Evolutionary conservation across 2,329 filamentous ascomycete genomes (phyloP), one percentile per base, ranked within the genome.

Genomic region (Fusarium nygamai): DNA sequence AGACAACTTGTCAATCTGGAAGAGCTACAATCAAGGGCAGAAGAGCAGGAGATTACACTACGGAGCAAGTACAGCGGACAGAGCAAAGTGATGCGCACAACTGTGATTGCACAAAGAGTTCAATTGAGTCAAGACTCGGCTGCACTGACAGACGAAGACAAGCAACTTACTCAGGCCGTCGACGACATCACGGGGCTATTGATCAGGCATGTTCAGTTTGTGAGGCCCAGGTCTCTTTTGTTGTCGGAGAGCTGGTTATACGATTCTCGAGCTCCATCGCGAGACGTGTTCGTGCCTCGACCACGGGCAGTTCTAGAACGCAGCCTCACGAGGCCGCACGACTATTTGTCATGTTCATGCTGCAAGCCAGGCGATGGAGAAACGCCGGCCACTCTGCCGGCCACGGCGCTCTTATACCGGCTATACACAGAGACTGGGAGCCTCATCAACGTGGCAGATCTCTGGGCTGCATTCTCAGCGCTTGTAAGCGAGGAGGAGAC

Each of bases 41-140:
- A 86, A 51, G 81, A 84, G 50, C 79, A 84, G 8, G 83, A 86
- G 16, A 85, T 84, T 43, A 82, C 86, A 8, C 86, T 97, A 36
- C 91, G 92, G 71, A 97, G 92, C 83, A 92, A 92, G 80, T 93
- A 96, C 81, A 92, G 92, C 76, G 88, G 92, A 17, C 91, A 92
- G 72, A 89, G 88, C 82, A 91, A 90, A 73, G 90, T 92, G 48
- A 83, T 94, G 46, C 88, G 94, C 50, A 94, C 93, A 3, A 96
- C 94, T 0, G 90, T 96, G 38, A 90, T 96, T 58, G 93, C 93
- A 22, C 93, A 96, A 79, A 93, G 93, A 79, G 93, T 96, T 24
- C 92, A 95, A 78, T 86, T 96, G 46, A 94, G 92, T 82, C 92
- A 91, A 72, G 92, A 95, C 80, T 91, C 92, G 74, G 91, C 93